Base-by-base conservation (phyloP, 2,329 filamentous ascomycete species). In the Colletotrichum musicola region DNA sequence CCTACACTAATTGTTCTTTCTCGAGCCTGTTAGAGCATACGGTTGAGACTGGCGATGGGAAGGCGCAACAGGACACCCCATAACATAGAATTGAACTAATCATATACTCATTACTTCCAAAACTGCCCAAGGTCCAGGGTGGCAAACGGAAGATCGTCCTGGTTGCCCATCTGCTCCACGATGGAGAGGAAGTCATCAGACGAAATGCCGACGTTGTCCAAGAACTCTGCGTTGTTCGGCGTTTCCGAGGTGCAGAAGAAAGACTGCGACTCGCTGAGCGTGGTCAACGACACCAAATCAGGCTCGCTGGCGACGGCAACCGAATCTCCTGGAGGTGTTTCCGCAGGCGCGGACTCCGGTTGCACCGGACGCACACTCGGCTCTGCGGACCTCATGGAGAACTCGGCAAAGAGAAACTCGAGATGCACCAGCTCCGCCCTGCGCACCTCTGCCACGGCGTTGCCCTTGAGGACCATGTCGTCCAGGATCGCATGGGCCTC, bases 131-230 rank as follows among this genome's bases (percentile, higher is more conserved):
- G 10, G 16, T 61, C 62, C 1, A 65, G 27, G 40, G 42, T 49
- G 9, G 56, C 27, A 16, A 54, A 61, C 9, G 56, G 25, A 0
- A 55, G 10, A 14, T 59, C 44, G 20, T 68, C 55, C 14, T 51
- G 42, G 6, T 14, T 50, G 3, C 71, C 72, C 30, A 81, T 79
- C 60, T 81, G 78, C 57, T 81, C 73, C 13, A 81, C 76, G 9
- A 81, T 79, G 0, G 74, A 74, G 10, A 81, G 64, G 42, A 82
- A 81, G n/a, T 81, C 79, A 40, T 78, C 75, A 0, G 78, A 80
- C 0, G 79, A 81, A 18, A 81, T 81, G 0, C 80, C 80, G 64
- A 81, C 76, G 42, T 74, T 76, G 10, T 79, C 77, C 9, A 81
- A 71, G 35, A 80, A 76, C 22, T 78, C 76, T 27, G 76, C 72